Evolutionary conservation across 176 grass and related monocot genomes (phyloP), one percentile per base, ranked within the genome.

Genomic region (Oryza officinalis): DNA sequence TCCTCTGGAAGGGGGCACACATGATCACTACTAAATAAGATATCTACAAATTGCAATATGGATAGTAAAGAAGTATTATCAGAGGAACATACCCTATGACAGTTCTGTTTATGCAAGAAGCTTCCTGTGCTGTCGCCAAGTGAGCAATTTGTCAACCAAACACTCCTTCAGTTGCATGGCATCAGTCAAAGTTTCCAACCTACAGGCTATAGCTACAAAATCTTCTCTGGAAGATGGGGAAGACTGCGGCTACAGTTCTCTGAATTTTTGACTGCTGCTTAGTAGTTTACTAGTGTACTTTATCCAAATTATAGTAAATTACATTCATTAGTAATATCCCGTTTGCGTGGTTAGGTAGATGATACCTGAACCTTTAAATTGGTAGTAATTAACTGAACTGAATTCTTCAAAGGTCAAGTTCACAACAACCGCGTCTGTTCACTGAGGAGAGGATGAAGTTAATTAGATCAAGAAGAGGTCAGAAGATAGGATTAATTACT

Each of bases 381-480:
- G 7, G 4, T 72, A 45, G 85, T 17, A 72, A 72, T 25, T 49
- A 57, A 71, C 71, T 23, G 27, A 27, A 88, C 35, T 80, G 69
- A 80, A 84, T 10, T 5, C 74, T 86, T 78, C 83, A 82, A 74
- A 74, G 60, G 83, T 86, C 73, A 86, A 86, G 27, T 22, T 86
- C 79, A 38, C 67, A 86, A 57, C 27, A 86, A 78, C 59, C 65
- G 67, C 35, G 74, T 78, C 17, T 61, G 14, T 27, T 33, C 14
- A 30, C n/a, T 35, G 43, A 65, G 13, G 45, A n/a, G 33, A 30
- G 35, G 65, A 65, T 77, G 14, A 35, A 43, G 27, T 41, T 74
- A 81, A 9, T 63, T 85, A 64, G 64, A 54, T 15, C 13, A 27
- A 7, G 83, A 85, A 81, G 70, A 43, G 43, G 71, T 76, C 65